phyloP scores from a whole-genome alignment of 352 stramenopile species.

The Globisporangium lucens region DNA sequence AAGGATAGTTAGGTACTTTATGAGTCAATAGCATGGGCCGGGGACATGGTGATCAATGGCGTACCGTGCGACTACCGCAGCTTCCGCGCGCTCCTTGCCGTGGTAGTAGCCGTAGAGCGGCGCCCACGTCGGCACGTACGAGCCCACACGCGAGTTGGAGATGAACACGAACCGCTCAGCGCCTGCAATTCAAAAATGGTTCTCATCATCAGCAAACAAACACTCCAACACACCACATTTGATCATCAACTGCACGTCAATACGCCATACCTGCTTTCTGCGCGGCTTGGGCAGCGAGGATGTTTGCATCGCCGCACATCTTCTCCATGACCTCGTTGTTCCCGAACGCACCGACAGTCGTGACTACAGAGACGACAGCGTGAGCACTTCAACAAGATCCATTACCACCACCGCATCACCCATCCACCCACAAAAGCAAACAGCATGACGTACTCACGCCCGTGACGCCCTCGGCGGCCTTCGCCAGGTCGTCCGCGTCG shows the following conservation, averaged over 20 bases:
- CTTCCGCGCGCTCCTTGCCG: constrained; percentile 86
- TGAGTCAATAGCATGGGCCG: background rate
- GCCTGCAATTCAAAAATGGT: constrained; percentile 17
- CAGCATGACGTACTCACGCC: constrained; percentile 59
- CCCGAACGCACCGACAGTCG: constrained; percentile 86
- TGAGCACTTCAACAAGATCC: background rate
- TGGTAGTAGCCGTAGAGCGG: constrained; percentile 89
- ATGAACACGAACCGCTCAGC: constrained; percentile 88
- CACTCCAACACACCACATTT: background rate
- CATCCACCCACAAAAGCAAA: background rate
- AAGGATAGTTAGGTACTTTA: background rate
- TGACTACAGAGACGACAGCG: constrained; percentile 38
- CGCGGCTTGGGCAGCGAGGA: constrained; percentile 67
- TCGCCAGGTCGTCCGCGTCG: constrained; percentile 52
- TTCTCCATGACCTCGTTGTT: constrained; percentile 88
- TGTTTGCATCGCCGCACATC: constrained; percentile 87
- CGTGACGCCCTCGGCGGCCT: constrained; percentile 70
- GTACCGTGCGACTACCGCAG: constrained; percentile 61
- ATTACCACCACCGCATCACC: background rate
- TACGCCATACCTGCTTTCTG: constrained; percentile 47
- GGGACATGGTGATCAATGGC: background rate
- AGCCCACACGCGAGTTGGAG: constrained; percentile 89
- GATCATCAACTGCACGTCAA: background rate
- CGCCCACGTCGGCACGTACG: constrained; percentile 62
- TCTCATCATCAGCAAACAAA: background rate